Percentiles rank a stretch among this genome's conserved stretches.
Conservation (phyloP, 225 moss, liverwort and hornwort species). For the Pseudisothecium myosuroides region DNA sequence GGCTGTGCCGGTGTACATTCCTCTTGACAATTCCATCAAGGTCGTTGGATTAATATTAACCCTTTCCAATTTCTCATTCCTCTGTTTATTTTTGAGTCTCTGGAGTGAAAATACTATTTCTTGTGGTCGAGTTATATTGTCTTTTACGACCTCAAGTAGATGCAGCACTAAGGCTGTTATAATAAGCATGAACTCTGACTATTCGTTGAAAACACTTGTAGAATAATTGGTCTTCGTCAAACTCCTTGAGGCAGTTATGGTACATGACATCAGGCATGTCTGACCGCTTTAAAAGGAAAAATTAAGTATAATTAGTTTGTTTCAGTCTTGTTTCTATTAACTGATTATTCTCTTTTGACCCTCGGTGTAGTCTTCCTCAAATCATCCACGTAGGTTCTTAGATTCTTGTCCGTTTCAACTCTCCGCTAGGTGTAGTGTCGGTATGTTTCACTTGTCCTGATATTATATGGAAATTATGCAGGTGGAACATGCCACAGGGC, state of each 20-base stretch:
- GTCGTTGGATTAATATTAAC: not conserved
- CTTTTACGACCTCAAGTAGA: not conserved
- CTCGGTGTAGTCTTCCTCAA: not conserved
- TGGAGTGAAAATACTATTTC: not conserved
- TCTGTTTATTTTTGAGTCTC: not conserved
- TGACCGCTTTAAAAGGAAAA: not conserved
- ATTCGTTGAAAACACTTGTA: not conserved
- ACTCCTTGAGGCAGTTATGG: not conserved
- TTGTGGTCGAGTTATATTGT: not conserved
- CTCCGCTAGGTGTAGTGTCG: not conserved
- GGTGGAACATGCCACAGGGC: slow-evolving; percentile 67
- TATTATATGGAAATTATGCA: slow-evolving; percentile 6
- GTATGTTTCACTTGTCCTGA: not conserved
- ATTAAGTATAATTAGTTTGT: not conserved
- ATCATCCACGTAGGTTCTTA: not conserved
- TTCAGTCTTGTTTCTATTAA: not conserved
- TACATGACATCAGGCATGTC: not conserved
- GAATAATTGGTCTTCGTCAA: not conserved
- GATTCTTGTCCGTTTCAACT: not conserved
- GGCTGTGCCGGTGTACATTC: slow-evolving; percentile 49
- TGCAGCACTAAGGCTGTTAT: not conserved
- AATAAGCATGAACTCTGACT: not conserved
- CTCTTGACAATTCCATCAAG: slow-evolving; percentile 46
- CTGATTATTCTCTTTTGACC: not conserved
- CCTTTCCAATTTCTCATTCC: not conserved